Conservation (phyloP, 2,329 filamentous ascomycete species). For the Achaetomium macrosporum region DNA sequence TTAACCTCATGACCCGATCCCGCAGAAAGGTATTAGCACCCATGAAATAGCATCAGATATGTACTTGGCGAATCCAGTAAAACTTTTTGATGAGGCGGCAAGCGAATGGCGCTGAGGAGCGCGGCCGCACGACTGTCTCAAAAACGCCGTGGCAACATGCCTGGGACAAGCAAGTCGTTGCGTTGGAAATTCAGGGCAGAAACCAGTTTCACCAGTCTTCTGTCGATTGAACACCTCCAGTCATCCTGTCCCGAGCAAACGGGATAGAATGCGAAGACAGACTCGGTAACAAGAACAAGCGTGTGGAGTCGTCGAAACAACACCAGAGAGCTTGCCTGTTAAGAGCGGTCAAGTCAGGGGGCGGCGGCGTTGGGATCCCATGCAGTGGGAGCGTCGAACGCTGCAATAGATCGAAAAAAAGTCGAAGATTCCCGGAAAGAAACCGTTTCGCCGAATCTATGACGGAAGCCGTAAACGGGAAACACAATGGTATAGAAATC, state of each 20-base stretch:
- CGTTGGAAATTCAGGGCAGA: not conserved
- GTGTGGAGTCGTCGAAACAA: no score
- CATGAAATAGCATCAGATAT: constrained; percentile 22
- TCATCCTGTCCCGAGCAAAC: no score
- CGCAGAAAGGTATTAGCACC: constrained; percentile 12
- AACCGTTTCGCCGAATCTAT: constrained; percentile 23
- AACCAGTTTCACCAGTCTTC: not conserved
- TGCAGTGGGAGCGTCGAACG: not conserved
- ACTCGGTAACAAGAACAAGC: no score
- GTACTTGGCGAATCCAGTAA: constrained; percentile 18
- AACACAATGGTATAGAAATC: constrained; percentile 17
- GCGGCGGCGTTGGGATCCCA: not conserved
- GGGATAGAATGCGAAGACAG: no score
- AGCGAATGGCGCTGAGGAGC: constrained; percentile 8
- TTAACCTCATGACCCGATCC: constrained; percentile 18
- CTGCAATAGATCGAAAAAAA: not conserved
- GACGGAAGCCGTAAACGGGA: constrained; percentile 11
- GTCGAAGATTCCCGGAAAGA: constrained; percentile 1
- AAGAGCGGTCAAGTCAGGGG: not conserved
- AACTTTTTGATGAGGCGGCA: constrained; percentile 20
- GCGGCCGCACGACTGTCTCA: constrained; percentile 3
- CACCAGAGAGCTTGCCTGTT: no score
- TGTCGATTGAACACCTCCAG: not conserved
- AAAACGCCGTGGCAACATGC: constrained; percentile 11
- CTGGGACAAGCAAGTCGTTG: not conserved